phyloP scores from a whole-genome alignment of 2,329 filamentous ascomycete species.

The Colletotrichum tabaci region DNA sequence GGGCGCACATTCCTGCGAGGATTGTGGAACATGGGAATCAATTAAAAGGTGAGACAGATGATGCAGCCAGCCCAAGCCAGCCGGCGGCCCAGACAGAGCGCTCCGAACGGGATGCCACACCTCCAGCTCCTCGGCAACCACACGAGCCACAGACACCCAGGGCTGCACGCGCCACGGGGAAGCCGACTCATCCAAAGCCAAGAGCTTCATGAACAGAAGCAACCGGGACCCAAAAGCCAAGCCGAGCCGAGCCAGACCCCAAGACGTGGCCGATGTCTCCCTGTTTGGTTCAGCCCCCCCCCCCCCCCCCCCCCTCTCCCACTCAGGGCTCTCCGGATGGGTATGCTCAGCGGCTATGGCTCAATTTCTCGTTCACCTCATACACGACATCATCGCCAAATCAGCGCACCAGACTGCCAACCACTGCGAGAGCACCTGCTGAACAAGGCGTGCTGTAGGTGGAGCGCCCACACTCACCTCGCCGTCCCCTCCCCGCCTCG shows the following conservation, averaged over 20 bases:
- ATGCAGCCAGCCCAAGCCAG: constrained; percentile 38
- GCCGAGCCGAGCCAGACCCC: constrained; percentile 32
- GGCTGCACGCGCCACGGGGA: constrained; percentile 40
- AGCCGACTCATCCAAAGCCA: constrained; percentile 39
- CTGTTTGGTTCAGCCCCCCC: constrained; percentile 1
- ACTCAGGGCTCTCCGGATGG: constrained; percentile 3
- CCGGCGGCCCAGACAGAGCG: constrained; percentile 29
- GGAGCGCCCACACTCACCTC: constrained; percentile 25
- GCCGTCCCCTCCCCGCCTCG: constrained; percentile 29
- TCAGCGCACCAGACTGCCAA: constrained; percentile 8
- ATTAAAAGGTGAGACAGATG: constrained; percentile 40
- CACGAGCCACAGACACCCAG: constrained; percentile 36
- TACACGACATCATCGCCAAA: constrained; percentile 6
- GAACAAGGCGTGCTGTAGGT: constrained; percentile 35
- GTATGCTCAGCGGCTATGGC: constrained; percentile 18
- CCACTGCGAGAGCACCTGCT: constrained; percentile 23
- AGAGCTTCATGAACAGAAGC: constrained; percentile 30
- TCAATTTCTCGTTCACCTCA: neutral
- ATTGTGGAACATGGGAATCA: constrained; percentile 38
- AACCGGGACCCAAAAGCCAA: constrained; percentile 24
- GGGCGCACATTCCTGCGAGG: constrained; percentile 38
- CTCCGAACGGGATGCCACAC: constrained; percentile 24
- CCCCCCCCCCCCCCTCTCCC: neutral
- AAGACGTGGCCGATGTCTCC: constrained; percentile 13
- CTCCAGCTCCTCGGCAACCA: constrained; percentile 21